A percentile compares a stretch with the other conserved stretches of the same genome.
phyloP scores from a whole-genome alignment of 2,329 filamentous ascomycete species.

The Fusarium sp. region DNA sequence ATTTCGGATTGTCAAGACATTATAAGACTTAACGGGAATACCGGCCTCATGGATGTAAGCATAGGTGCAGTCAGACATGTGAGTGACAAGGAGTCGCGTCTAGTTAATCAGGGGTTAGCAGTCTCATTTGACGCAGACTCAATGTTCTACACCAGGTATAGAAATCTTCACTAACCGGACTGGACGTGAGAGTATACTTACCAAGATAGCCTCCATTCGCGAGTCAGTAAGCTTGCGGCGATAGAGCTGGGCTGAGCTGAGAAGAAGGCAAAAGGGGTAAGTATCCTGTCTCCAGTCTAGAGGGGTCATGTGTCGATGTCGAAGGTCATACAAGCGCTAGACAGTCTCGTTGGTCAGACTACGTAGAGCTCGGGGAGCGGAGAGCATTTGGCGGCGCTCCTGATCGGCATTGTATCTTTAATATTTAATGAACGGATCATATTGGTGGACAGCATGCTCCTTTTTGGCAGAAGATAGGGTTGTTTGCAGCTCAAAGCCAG shows the following conservation, averaged over 20 bases:
- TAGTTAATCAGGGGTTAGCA: not conserved
- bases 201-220: not conserved
- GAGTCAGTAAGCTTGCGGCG: not conserved
- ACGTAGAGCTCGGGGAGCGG: accelerated
- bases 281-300: not conserved
- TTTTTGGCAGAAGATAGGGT: too few species aligned
- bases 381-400: not conserved
- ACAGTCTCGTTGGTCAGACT: not conserved
- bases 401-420: not conserved
- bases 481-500: too few species aligned
- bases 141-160: too few species aligned
- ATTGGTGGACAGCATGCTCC: too few species aligned
- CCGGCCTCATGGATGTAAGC: not conserved
- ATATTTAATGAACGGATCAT: not conserved
- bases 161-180: too few species aligned
- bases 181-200: not conserved
- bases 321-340: not conserved
- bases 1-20: not conserved
- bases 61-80: not conserved
- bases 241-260: not conserved
- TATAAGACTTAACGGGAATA: not conserved
- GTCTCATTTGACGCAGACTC: not conserved
- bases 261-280: not conserved
- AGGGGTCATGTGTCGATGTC: not conserved
- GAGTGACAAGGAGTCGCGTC: not conserved